Evolutionary conservation across 2,329 filamentous ascomycete genomes (phyloP).

Genomic region (Pseudogymnoascus sp.): DNA sequence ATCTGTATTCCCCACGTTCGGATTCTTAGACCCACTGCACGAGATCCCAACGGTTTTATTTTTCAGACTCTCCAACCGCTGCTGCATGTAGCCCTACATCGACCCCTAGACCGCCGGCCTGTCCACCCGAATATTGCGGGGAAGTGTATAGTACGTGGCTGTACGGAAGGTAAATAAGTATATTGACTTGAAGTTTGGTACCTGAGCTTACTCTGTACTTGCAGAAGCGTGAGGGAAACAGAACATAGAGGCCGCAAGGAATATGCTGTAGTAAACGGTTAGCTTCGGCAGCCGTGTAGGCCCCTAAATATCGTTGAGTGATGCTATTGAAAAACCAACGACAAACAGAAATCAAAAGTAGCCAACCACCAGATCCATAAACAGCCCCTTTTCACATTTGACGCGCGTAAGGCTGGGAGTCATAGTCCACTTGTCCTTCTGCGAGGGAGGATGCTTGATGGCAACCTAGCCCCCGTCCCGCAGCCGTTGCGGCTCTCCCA

Average conservation of each 20-base stretch:
- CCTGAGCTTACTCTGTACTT: background rate
- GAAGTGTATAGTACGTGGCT: background rate
- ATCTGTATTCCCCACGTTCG: background rate
- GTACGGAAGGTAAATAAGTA: slow-evolving; percentile 1
- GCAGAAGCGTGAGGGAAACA: background rate
- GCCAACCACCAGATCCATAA: background rate
- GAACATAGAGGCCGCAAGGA: background rate
- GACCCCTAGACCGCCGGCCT: background rate
- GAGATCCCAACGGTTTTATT: background rate
- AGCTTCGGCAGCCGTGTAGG: background rate
- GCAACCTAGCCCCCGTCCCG: background rate
- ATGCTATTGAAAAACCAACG: background rate
- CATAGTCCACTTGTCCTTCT: background rate
- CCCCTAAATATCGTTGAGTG: background rate
- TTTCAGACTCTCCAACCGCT: background rate
- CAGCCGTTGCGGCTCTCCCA: background rate
- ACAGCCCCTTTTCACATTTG: background rate
- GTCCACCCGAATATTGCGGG: background rate
- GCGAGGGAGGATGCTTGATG: background rate
- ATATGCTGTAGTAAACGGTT: background rate
- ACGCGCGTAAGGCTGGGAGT: background rate
- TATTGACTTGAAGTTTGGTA: background rate
- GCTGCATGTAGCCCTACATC: background rate
- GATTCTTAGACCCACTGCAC: background rate
- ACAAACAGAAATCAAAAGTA: background rate